Conservation (phyloP, 768 basidiomycete genomes). For the Dacryopinax primogenitus region DNA sequence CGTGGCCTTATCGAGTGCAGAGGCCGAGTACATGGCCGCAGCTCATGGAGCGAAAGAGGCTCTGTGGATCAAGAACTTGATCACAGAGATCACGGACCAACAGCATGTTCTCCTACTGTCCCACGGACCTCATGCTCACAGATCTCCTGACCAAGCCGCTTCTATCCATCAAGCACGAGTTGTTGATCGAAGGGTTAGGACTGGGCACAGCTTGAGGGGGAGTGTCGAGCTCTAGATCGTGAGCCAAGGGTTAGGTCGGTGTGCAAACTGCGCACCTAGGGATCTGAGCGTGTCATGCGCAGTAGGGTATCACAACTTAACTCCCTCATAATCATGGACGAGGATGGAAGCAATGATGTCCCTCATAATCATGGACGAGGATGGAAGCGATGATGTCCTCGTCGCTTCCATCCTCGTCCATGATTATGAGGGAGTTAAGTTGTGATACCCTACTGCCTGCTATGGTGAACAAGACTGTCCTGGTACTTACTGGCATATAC, state of each 20-base stretch:
- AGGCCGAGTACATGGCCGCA: conserved; percentile 12
- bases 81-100: conserved; percentile 11
- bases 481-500: too few relatives aligned
- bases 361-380: too few relatives aligned
- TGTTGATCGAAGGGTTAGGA: not conserved
- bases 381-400: too few relatives aligned
- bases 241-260: not conserved
- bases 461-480: too few relatives aligned
- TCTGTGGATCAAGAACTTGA: conserved; percentile 17
- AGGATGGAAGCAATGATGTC: too few relatives aligned
- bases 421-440: too few relatives aligned
- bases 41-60: conserved; percentile 16
- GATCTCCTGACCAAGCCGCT: not conserved
- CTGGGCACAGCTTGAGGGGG: not conserved
- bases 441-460: too few relatives aligned
- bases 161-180: not conserved
- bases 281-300: too few relatives aligned
- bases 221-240: not conserved
- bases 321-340: too few relatives aligned
- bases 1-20: conserved; percentile 15
- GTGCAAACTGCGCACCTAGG: not conserved
- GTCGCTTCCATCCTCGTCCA: too few relatives aligned
- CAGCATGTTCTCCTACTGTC: not conserved
- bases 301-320: too few relatives aligned
- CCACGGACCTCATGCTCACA: not conserved